These are phyloP conservation scores for Sporothrix variecibatus DNA, from an alignment of 2,329 filamentous ascomycete genomes.

Conservation along the genomic window DNA sequence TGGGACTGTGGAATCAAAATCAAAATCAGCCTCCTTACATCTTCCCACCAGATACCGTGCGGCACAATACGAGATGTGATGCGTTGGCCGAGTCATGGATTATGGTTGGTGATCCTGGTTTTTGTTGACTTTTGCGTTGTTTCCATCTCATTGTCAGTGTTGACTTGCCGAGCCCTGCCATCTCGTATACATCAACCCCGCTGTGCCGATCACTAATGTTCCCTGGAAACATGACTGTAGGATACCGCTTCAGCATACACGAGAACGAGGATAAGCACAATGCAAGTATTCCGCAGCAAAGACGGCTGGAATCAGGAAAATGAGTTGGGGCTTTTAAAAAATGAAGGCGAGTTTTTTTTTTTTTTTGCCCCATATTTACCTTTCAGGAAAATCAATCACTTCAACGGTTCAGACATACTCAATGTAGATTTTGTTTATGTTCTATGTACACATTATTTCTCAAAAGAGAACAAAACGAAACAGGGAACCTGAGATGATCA, in stretches of 20 bases:
- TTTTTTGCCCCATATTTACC: too few species aligned
- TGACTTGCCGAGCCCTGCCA: not conserved
- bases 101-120: not conserved
- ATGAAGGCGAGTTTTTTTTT: not conserved
- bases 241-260: not conserved
- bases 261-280: not conserved
- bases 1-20: not conserved
- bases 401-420: too few species aligned
- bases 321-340: too few species aligned
- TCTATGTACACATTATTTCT: not conserved
- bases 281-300: not conserved
- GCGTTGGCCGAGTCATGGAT: not conserved
- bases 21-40: too few species aligned
- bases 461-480: too few species aligned
- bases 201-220: not conserved
- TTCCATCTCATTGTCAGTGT: not conserved
- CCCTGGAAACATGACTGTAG: not conserved
- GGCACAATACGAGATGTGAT: not conserved
- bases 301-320: not conserved
- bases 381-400: too few species aligned
- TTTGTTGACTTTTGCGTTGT: not conserved
- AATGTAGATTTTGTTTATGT: too few species aligned
- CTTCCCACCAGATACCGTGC: not conserved
- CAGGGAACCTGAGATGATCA: too few species aligned
- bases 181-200: slow-evolving; percentile 6